Base-by-base conservation (phyloP, 2,329 filamentous ascomycete species). In the Fusarium sp. region DNA sequence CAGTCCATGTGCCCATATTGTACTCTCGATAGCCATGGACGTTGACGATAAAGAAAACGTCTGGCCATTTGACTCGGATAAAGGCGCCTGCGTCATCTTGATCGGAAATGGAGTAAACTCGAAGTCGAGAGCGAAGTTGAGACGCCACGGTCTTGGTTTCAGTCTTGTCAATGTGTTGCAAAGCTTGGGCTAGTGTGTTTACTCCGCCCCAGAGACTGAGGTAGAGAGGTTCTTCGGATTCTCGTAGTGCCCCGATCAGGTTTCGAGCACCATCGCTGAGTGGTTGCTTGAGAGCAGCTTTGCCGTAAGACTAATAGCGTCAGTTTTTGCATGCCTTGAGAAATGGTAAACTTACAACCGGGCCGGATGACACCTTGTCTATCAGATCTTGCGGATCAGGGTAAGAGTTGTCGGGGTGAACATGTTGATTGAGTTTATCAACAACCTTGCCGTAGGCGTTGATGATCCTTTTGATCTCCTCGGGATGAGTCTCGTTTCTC, bases 31-130 rank as follows among this genome's bases (percentile, higher is more conserved):
- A 65, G 0, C 47, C 60, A 9, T 66, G 63, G 4, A 65, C 53
- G 3, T 47, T 48, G 5, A 59, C 41, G 8, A 65, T 65, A 34
- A 53, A 65, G 9, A 65, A 59, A 0, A 65, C 34, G n/a, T 65
- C 62, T 3, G 62, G 60, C 32, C 40, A 65, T 6, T 18, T 59
- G 3, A 53, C 41, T 7, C 60, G 38, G 6, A 65, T 65, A 4
- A 43, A 65, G 2, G 62, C n/a, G 1, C 62, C 53, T 0, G 45
- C 22, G 3, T 65, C 62, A 29, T 65, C 62, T 8, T 65, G 62
- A 15, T 65, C 62, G 1, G 62, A 65, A n/a, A 65, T 65, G 2
- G 62, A 58, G 22, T 65, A 65, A 3, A 65, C 40, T 15, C 32
- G 30, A 2, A 65, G 60, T 10, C 60, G 27, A 11, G 62, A 64